These are phyloP conservation scores for Phoenix roebelenii DNA, from an alignment of 176 grass and related monocot species.

Conservation along the genomic window DNA sequence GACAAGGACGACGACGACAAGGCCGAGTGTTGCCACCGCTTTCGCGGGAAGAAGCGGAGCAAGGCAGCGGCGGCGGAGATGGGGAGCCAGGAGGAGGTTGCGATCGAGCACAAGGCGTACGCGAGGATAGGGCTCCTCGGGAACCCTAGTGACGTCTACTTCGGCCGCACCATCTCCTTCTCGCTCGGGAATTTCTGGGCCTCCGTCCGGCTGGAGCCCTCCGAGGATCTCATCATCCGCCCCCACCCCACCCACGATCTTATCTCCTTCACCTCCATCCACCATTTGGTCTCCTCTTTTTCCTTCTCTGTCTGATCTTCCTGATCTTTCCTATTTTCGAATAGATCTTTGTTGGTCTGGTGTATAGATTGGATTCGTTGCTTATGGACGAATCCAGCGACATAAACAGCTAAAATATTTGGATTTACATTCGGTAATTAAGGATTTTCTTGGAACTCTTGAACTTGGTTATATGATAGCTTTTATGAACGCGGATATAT, in stretches of 20 bases:
- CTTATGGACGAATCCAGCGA: no score
- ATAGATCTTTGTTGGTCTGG: no score
- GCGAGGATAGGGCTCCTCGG: constrained; percentile 66
- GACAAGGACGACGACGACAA: no score
- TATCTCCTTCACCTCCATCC: constrained; percentile 57
- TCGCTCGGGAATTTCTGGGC: constrained; percentile 56
- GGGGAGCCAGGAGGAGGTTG: neutral
- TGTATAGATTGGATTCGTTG: no score
- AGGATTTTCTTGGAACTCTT: no score
- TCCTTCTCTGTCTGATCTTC: neutral
- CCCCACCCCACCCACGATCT: constrained; percentile 68
- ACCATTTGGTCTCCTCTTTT: constrained; percentile 22
- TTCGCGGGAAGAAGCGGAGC: no score
- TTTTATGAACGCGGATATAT: no score
- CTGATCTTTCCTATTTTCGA: no score
- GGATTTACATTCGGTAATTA: no score
- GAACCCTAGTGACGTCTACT: constrained; percentile 84
- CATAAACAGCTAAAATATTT: no score
- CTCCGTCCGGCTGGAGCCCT: constrained; percentile 51
- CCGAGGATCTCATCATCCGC: constrained; percentile 40
- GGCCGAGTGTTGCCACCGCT: no score
- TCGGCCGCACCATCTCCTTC: constrained; percentile 50
- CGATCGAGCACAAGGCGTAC: constrained; percentile 37
- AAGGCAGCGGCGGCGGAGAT: neutral
- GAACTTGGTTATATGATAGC: no score